These are phyloP conservation scores for Amanita phalloides DNA, from an alignment of 768 basidiomycete species.

Conservation along the genomic window DNA sequence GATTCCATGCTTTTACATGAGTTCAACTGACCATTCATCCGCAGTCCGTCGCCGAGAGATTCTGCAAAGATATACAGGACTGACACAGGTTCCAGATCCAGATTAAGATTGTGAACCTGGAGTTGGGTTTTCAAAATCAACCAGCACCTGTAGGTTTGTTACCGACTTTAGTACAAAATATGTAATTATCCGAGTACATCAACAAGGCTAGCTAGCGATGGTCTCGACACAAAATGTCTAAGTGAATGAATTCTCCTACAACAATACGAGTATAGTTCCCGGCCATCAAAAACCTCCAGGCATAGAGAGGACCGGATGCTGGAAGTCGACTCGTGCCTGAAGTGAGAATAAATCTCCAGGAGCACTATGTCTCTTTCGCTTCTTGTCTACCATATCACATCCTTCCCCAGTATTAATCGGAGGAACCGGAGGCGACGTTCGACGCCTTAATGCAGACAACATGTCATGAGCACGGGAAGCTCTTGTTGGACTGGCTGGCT, in stretches of 20 bases:
- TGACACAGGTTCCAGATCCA: not conserved
- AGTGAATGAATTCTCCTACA: not conserved
- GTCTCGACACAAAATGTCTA: not conserved
- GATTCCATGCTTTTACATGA: not conserved
- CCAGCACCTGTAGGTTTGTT: not conserved
- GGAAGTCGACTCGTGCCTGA: constrained; percentile 41
- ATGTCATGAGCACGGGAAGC: constrained; percentile 37
- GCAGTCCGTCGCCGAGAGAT: constrained; percentile 3
- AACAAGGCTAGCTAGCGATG: constrained; percentile 1
- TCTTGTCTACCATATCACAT: constrained; percentile 17
- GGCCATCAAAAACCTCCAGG: constrained; percentile 44
- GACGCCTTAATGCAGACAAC: constrained; percentile 52
- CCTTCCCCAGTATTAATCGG: constrained; percentile 18
- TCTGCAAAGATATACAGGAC: constrained; percentile 1
- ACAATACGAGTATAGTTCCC: not conserved
- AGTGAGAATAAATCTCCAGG: constrained; percentile 46
- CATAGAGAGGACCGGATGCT: constrained; percentile 45
- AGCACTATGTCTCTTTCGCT: constrained; percentile 47
- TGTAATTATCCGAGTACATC: not conserved
- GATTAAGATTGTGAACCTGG: not conserved
- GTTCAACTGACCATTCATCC: not conserved
- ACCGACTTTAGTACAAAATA: not conserved
- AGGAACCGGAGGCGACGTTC: constrained; percentile 34
- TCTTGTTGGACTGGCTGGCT: not conserved
- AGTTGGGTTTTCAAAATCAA: not conserved